Base-by-base conservation (phyloP, 495 filamentous ascomycete species). In the Hyaloscypha variabilis region DNA sequence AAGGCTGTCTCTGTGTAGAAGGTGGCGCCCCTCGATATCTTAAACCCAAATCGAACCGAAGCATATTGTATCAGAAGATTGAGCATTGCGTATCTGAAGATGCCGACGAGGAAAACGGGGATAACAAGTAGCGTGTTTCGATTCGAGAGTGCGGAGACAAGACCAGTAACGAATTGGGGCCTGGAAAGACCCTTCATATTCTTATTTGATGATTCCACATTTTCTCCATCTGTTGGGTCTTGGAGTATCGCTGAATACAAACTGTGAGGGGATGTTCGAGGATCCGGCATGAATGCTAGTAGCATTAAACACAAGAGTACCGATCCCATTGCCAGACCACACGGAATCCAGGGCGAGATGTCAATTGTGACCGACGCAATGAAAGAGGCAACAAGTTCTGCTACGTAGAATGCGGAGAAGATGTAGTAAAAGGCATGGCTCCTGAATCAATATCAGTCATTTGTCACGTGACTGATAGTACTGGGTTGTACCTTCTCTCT, bases 1-100 rank as follows among this genome's bases (percentile, higher is more conserved):
- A 68, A n/a, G 11, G 70, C 70, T 8, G 70, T 72, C 42, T 72
- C 67, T 23, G 70, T 69, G 49, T 69, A 72, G 46, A 69, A 72
- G 11, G 58, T 69, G 28, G 70, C 70, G 8, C 70, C 70, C 2
- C 57, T 65, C 23, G 70, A 69, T 29, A 72, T 67, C 21, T 64
- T 67, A 6, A 67, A 26, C 8, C 36, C 57, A 51, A 72, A 72
- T 8, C 64, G 70, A 23, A 72, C 58, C 2, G 60, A 67, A 14
- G 67, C 67, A 42, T 72, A 72, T 58, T 72, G 70, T 25, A 72
- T 69, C 25, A 72, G 54, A 19, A 72, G 60, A 25, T 63, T 69
- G 21, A 72, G 62, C 6, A 65, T 72, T 26, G 70, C 60, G 36
- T 72, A 72, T 61, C 70, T 63, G 19, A 72, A 67, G 24, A 66